These are phyloP conservation scores for Chlorella sp. DNA, from an alignment of 139 green algal genomes.

Conservation along the genomic window DNA sequence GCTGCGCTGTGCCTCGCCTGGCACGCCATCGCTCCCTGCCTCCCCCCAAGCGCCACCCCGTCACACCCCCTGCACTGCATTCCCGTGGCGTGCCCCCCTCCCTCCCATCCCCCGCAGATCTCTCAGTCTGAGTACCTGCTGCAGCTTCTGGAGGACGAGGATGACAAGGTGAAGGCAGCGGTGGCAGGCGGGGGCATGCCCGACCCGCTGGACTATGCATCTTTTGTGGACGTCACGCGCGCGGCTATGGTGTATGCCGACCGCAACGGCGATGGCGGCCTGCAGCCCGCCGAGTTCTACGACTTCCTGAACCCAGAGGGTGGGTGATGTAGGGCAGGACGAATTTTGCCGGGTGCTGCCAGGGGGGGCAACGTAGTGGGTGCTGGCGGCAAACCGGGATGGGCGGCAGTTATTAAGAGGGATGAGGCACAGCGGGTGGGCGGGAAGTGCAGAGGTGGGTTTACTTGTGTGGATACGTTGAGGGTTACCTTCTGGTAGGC, in stretches of 20 bases:
- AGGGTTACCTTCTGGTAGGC: too few relatives aligned
- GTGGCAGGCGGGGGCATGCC: background rate
- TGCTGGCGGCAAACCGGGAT: too few relatives aligned
- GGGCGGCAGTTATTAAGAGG: too few relatives aligned
- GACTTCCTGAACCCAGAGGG: conserved; percentile 33
- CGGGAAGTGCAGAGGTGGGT: too few relatives aligned
- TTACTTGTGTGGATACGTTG: too few relatives aligned
- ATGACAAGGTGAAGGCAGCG: background rate
- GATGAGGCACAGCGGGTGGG: too few relatives aligned
- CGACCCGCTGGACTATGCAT: background rate
- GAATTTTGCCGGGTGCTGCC: background rate
- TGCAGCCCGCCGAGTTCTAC: background rate
- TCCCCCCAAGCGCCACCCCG: too few relatives aligned
- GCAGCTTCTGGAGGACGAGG: background rate
- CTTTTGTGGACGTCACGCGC: background rate
- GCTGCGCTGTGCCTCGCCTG: too few relatives aligned
- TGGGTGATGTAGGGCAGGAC: background rate
- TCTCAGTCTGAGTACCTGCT: conserved; percentile 13
- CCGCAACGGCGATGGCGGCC: background rate
- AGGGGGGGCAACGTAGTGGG: too few relatives aligned
- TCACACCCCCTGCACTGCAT: too few relatives aligned
- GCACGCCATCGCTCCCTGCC: too few relatives aligned
- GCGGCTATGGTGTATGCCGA: conserved; percentile 10
- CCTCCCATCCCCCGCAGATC: background rate
- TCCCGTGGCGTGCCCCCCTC: too few relatives aligned